A percentile compares a stretch with the other conserved stretches of the same genome.
phyloP scores from a whole-genome alignment of 1,284 basidiomycete genomes.

The Thecaphora thlaspeos region DNA sequence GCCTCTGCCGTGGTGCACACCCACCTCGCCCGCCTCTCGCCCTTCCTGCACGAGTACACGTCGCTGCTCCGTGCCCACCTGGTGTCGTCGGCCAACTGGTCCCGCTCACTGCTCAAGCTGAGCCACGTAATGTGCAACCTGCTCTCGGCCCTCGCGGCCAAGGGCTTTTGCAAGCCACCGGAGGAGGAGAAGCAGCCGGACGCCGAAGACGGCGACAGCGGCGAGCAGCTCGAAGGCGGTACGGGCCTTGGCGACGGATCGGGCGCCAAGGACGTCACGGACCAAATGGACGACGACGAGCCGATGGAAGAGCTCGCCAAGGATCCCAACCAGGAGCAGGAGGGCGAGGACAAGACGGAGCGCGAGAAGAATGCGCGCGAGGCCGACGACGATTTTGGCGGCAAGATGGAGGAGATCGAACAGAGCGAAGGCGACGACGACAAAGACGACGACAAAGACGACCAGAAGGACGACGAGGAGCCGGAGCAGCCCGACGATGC shows the following conservation, averaged over 20 bases:
- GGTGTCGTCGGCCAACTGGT: constrained; percentile 64
- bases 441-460: constrained; percentile 64
- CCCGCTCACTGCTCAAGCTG: constrained; percentile 80
- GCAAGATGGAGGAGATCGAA: constrained; percentile 67
- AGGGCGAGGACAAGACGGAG: constrained; percentile 58
- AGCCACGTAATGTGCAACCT: constrained; percentile 74
- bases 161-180: constrained; percentile 73
- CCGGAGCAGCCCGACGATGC: constrained; percentile 74
- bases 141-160: constrained; percentile 71
- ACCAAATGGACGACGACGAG: constrained; percentile 68
- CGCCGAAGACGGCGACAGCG: constrained; percentile 33
- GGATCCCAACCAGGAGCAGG: constrained; percentile 66
- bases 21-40: constrained; percentile 31
- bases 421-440: constrained; percentile 62
- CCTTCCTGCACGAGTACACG: constrained; percentile 46
- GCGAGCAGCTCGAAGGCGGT: constrained; percentile 50
- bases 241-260: constrained; percentile 55
- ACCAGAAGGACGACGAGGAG: constrained; percentile 59
- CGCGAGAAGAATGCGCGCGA: constrained; percentile 66
- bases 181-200: constrained; percentile 38
- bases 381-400: constrained; percentile 67
- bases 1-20: constrained; percentile 12
- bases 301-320: constrained; percentile 86
- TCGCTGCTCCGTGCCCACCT: constrained; percentile 60
- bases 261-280: constrained; percentile 62